Evolutionary conservation across 2,329 filamentous ascomycete genomes (phyloP).

Genomic region (Aureobasidium lini): DNA sequence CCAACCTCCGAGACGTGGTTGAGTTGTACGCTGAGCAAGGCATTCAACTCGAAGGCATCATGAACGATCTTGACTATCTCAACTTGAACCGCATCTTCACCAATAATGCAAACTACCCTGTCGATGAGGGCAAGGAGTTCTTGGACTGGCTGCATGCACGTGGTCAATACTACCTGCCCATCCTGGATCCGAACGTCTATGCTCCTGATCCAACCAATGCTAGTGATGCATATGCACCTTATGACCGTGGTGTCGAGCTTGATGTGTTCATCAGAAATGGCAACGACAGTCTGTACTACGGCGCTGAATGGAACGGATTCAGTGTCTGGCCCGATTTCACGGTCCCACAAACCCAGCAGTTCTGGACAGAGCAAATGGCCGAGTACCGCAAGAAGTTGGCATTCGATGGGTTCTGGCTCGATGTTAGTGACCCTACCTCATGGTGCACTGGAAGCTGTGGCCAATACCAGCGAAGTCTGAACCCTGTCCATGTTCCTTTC

Average conservation of each 20-base stretch:
- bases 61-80: constrained; percentile 44
- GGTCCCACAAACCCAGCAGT: constrained; percentile 19
- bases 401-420: constrained; percentile 21
- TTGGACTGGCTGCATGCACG: constrained; percentile 42
- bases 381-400: constrained; percentile 18
- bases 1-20: constrained; percentile 51
- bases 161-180: constrained; percentile 50
- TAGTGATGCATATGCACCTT: constrained; percentile 48
- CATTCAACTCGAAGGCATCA: constrained; percentile 36
- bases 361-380: constrained; percentile 21
- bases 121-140: constrained; percentile 40
- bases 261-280: constrained; percentile 47
- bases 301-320: constrained; percentile 17
- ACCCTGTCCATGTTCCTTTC: constrained; percentile 22
- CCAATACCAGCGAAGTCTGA: constrained; percentile 14
- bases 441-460: constrained; percentile 20
- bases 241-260: constrained; percentile 43
- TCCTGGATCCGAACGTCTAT: constrained; percentile 54
- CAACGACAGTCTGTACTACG: constrained; percentile 41
- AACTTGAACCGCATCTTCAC: constrained; percentile 49
- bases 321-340: constrained; percentile 17
- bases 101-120: constrained; percentile 43
- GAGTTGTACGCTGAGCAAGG: constrained; percentile 43
- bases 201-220: constrained; percentile 57
- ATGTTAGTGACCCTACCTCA: constrained; percentile 18